Conservation (phyloP, 768 basidiomycete genomes). For the Suillus cothurnatus region DNA sequence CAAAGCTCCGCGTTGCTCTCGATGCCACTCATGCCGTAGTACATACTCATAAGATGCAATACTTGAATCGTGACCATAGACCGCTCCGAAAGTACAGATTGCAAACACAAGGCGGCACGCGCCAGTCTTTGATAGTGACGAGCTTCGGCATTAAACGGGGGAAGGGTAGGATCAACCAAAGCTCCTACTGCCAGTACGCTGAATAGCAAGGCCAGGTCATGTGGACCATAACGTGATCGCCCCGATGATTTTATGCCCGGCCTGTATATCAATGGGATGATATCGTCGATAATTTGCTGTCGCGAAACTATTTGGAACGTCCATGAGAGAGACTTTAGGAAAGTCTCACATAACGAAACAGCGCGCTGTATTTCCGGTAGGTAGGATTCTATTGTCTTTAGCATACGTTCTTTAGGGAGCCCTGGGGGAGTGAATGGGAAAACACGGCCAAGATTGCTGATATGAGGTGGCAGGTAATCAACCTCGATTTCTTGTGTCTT, state of each 20-base stretch:
- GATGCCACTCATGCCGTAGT: constrained; percentile 55
- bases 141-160: constrained; percentile 51
- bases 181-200: constrained; percentile 51
- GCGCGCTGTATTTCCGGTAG: constrained; percentile 47
- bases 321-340: constrained; percentile 52
- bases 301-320: constrained; percentile 52
- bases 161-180: constrained; percentile 47
- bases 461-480: constrained; percentile 47
- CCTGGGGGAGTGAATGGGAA: constrained; percentile 49
- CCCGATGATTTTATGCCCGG: constrained; percentile 1
- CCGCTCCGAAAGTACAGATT: constrained; percentile 44
- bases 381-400: constrained; percentile 45
- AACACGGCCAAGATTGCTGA: constrained; percentile 42
- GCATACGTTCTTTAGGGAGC: constrained; percentile 36
- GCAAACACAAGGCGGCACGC: constrained; percentile 48
- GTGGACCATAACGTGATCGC: constrained; percentile 40
- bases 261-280: constrained; percentile 49
- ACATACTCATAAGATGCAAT: constrained; percentile 55
- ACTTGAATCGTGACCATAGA: constrained; percentile 52
- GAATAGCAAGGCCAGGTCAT: constrained; percentile 51
- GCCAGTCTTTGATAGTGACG: constrained; percentile 53
- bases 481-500: constrained; percentile 42
- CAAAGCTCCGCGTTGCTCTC: constrained; percentile 51
- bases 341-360: constrained; percentile 45
- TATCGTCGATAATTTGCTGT: constrained; percentile 44